These are phyloP conservation scores for Phoma sp. DNA, from an alignment of 2,329 filamentous ascomycete species.

Conservation along the genomic window DNA sequence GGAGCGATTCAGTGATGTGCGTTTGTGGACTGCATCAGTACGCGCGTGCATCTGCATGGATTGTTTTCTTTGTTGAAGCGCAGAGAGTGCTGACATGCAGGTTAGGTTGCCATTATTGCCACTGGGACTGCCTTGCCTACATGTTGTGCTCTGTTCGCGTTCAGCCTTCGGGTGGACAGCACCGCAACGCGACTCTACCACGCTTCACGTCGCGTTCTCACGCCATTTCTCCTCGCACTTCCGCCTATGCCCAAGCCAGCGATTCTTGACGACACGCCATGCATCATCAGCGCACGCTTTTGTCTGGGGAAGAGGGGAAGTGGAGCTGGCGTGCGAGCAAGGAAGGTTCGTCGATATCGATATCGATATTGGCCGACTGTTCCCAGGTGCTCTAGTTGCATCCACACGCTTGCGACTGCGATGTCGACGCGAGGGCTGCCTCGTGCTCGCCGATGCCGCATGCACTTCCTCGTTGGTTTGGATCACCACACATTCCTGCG, in stretches of 20 bases:
- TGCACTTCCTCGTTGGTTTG: neutral
- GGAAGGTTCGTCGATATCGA: slow-evolving; percentile 9
- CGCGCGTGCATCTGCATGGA: neutral
- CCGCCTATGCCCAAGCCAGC: slow-evolving; percentile 5
- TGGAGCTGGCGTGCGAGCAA: slow-evolving; percentile 7
- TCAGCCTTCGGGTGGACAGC: neutral
- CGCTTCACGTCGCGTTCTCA: slow-evolving; percentile 9
- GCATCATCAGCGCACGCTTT: slow-evolving; percentile 7
- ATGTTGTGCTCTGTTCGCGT: neutral
- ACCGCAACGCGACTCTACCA: slow-evolving; percentile 9
- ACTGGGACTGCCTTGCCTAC: slow-evolving; percentile 4
- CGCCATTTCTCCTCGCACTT: neutral
- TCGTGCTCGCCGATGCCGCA: slow-evolving; percentile 3
- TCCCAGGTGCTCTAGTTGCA: neutral
- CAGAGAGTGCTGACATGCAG: neutral
- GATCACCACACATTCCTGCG: neutral
- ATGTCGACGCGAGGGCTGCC: slow-evolving; percentile 4
- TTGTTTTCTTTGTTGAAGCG: slow-evolving; percentile 1
- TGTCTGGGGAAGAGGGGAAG: slow-evolving; percentile 16
- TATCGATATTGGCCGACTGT: slow-evolving; percentile 2
- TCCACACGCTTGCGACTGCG: neutral
- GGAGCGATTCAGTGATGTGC: slow-evolving; percentile 5
- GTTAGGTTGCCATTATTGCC: neutral
- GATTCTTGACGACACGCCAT: slow-evolving; percentile 9
- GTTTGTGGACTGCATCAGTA: neutral